phyloP scores from a whole-genome alignment of 2,329 filamentous ascomycete species.

The Alternaria ethzedia region DNA sequence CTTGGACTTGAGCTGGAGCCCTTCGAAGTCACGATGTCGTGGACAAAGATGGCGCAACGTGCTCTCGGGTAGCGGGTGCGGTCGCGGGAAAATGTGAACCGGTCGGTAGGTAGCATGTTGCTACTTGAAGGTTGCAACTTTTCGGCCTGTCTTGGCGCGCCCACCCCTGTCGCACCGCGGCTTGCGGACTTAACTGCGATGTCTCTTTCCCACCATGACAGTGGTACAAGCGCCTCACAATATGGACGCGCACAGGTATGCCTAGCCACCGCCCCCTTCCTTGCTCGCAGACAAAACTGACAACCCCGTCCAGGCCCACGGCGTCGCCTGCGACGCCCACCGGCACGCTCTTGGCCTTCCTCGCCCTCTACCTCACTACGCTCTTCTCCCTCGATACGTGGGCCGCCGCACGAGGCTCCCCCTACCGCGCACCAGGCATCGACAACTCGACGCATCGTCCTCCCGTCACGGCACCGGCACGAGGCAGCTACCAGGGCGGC shows the following conservation, averaged over 20 bases:
- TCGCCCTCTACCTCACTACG: slow-evolving; percentile 49
- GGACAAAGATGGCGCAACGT: neutral
- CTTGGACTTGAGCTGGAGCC: neutral
- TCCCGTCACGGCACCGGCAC: slow-evolving; percentile 19
- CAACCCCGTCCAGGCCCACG: neutral
- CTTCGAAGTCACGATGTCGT: neutral
- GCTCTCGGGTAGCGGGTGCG: neutral
- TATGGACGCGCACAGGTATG: slow-evolving; percentile 12
- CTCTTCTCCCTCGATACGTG: slow-evolving; percentile 48
- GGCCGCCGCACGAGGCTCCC: slow-evolving; percentile 42
- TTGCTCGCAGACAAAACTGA: slow-evolving; percentile 3
- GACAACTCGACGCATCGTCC: slow-evolving; percentile 33
- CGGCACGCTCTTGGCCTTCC: slow-evolving; percentile 40
- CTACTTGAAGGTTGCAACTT: neutral
- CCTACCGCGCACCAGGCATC: slow-evolving; percentile 33
- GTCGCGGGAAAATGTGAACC: neutral
- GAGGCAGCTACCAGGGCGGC: slow-evolving; percentile 37
- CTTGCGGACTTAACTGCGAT: neutral
- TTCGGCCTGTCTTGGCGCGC: slow-evolving; percentile 26
- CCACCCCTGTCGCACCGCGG: slow-evolving; percentile 9
- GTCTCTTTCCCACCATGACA: neutral
- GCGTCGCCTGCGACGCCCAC: slow-evolving; percentile 16
- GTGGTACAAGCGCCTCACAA: neutral
- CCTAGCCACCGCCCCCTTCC: neutral
- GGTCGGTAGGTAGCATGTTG: neutral